These are phyloP conservation scores for Amylostereum chailletii DNA, from an alignment of 1,284 basidiomycete genomes.

Conservation along the genomic window DNA sequence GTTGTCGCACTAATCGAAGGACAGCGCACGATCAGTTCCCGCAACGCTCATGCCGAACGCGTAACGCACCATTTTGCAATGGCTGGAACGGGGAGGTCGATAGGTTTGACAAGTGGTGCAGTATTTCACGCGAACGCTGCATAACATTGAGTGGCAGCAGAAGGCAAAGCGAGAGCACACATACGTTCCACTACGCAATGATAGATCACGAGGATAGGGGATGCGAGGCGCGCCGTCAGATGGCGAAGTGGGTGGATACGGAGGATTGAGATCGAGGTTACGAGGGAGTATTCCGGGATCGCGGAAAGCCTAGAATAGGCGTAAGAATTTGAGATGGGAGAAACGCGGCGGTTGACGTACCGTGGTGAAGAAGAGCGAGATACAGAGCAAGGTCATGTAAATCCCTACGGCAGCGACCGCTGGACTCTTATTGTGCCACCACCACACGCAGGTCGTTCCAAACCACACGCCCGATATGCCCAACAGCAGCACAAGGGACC, in stretches of 20 bases:
- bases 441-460: constrained; percentile 78
- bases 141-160: constrained; percentile 7
- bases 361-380: constrained; percentile 71
- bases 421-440: constrained; percentile 72
- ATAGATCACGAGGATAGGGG: constrained; percentile 75
- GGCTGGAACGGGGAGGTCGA: constrained; percentile 83
- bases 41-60: constrained; percentile 1
- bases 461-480: constrained; percentile 74
- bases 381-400: constrained; percentile 70
- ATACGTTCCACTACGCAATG: constrained; percentile 71
- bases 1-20: constrained; percentile 70
- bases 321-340: not conserved
- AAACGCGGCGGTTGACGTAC: constrained; percentile 31
- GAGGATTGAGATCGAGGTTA: constrained; percentile 77
- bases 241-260: constrained; percentile 51
- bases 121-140: constrained; percentile 81
- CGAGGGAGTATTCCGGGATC: constrained; percentile 90
- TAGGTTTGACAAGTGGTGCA: constrained; percentile 88
- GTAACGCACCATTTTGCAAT: constrained; percentile 76
- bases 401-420: constrained; percentile 69
- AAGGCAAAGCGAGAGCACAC: constrained; percentile 22
- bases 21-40: constrained; percentile 1
- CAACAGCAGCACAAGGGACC: constrained; percentile 52
- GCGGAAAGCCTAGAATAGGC: constrained; percentile 49
- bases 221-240: constrained; percentile 51